phyloP scores from a whole-genome alignment of 768 basidiomycete species.

The Hortiboletus flavorubellus region DNA sequence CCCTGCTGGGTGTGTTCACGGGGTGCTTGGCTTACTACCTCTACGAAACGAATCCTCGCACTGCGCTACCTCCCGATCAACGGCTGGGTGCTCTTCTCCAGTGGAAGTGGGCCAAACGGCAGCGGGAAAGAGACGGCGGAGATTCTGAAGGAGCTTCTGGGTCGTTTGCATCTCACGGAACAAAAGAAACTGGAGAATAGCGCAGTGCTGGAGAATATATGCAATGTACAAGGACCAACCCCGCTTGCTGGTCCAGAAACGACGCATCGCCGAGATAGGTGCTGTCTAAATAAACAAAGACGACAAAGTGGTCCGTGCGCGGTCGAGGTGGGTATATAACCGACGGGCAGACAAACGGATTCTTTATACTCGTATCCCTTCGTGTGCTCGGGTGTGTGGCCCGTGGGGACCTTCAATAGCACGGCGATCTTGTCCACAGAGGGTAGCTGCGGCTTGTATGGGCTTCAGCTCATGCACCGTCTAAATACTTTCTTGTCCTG shows the following conservation, averaged over 20 bases:
- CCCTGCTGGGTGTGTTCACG: slow-evolving; percentile 72
- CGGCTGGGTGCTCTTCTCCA: slow-evolving; percentile 50
- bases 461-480: too few species aligned
- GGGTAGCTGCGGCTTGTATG: slow-evolving; percentile 45
- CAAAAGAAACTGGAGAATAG: neutral
- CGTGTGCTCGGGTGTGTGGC: slow-evolving; percentile 58
- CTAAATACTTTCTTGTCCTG: slow-evolving; percentile 77
- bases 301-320: slow-evolving; percentile 27
- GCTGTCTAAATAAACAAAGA: neutral
- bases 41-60: slow-evolving; percentile 77
- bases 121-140: slow-evolving; percentile 9
- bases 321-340: slow-evolving; percentile 11
- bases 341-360: rapidly evolving
- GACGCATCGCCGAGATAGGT: neutral
- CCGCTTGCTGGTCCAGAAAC: too few species aligned
- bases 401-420: slow-evolving; percentile 50
- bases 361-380: slow-evolving; percentile 53
- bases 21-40: slow-evolving; percentile 77
- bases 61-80: slow-evolving; percentile 54
- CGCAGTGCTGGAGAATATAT: too few species aligned
- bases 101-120: slow-evolving; percentile 64
- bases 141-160: neutral
- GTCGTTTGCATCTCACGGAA: neutral
- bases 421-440: slow-evolving; percentile 56
- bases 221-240: too few species aligned